Evolutionary conservation across 2,329 filamentous ascomycete species (phyloP).

Genomic region (Alternaria gansuensis): DNA sequence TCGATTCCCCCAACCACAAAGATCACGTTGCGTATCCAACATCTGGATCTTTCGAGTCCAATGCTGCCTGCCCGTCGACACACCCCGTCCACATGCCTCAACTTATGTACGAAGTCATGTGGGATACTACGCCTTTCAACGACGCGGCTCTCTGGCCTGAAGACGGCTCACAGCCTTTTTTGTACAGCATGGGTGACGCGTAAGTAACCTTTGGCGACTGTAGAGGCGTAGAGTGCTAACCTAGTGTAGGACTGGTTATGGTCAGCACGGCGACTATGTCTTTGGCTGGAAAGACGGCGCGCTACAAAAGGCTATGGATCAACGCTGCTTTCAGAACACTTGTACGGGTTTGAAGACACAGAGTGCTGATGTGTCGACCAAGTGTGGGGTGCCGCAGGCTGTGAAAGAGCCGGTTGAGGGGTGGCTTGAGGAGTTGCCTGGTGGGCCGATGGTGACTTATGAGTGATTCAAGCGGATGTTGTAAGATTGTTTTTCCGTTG

Average conservation of each 20-base stretch:
- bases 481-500: too few species aligned
- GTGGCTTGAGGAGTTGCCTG: conserved; percentile 34
- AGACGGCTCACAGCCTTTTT: conserved; percentile 39
- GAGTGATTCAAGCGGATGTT: background rate
- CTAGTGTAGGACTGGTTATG: conserved; percentile 34
- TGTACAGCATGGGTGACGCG: conserved; percentile 52
- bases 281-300: conserved; percentile 60
- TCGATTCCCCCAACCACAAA: conserved; percentile 64
- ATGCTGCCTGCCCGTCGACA: conserved; percentile 50
- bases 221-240: background rate
- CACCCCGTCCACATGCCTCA: conserved; percentile 59
- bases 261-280: conserved; percentile 38
- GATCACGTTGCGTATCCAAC: conserved; percentile 56
- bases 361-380: conserved; percentile 22
- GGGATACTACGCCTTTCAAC: conserved; percentile 52
- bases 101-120: conserved; percentile 59
- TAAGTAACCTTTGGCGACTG: conserved; percentile 10
- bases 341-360: conserved; percentile 49
- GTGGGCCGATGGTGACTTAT: conserved; percentile 27
- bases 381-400: conserved; percentile 31
- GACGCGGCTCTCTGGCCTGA: conserved; percentile 36
- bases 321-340: conserved; percentile 43
- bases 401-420: conserved; percentile 35
- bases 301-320: conserved; percentile 56
- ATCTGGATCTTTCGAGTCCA: conserved; percentile 33